A percentile compares a stretch with the other conserved stretches of the same genome.
Conservation (phyloP, 805 yeast species). For the Candida bentonensis region DNA sequence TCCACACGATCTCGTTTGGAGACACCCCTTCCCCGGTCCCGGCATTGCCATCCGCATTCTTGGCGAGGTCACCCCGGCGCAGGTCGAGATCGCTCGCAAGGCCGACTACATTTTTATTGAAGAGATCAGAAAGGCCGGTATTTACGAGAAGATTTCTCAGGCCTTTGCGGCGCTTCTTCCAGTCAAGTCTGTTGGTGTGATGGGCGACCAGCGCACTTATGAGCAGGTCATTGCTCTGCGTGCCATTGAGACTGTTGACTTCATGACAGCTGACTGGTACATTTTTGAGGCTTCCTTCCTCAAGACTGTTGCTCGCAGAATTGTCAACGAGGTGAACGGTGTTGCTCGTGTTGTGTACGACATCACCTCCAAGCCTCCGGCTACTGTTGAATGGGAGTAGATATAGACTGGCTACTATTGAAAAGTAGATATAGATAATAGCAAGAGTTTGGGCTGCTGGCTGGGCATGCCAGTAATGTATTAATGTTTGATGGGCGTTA, state of each 20-base stretch:
- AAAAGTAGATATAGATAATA: neutral
- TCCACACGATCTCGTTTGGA: conserved; percentile 95
- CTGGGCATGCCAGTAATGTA: no score
- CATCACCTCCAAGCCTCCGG: conserved; percentile 98
- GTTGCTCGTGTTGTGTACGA: conserved; percentile 98
- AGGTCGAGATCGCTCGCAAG: conserved; percentile 92
- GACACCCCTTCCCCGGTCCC: conserved; percentile 99
- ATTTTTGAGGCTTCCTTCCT: conserved; percentile 84
- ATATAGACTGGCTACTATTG: neutral
- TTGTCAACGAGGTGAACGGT: conserved; percentile 96
- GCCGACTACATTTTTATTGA: conserved; percentile 94
- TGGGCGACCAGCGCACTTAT: conserved; percentile 99
- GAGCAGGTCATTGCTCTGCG: conserved; percentile 98
- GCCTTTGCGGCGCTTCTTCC: conserved; percentile 96
- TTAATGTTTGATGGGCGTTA: no score
- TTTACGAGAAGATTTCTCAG: conserved; percentile 86
- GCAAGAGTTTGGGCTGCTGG: no score
- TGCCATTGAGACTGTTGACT: conserved; percentile 94
- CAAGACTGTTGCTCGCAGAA: conserved; percentile 87
- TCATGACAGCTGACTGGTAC: conserved; percentile 99
- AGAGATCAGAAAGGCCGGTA: conserved; percentile 87
- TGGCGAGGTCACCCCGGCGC: conserved; percentile 90
- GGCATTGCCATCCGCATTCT: conserved; percentile 97
- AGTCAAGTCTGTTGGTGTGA: conserved; percentile 96
- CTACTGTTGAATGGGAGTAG: conserved; percentile 99